Base-by-base conservation (phyloP, 73 alveolate genomes). In the Tetrahymena borealis region DNA sequence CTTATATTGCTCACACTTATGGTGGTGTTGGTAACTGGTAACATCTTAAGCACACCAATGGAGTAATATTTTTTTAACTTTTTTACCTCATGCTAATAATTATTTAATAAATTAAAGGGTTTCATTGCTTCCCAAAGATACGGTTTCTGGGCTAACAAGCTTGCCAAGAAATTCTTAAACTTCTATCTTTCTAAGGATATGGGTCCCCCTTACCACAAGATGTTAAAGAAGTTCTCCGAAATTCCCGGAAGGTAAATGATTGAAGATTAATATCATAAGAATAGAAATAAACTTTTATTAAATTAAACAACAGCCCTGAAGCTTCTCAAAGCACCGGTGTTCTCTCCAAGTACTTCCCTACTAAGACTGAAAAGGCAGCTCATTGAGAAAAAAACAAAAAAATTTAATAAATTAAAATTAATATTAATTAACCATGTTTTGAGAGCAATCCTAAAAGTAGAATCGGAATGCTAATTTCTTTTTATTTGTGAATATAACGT, bases 121-220 rank as follows among this genome's bases (percentile, higher is more conserved):
- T 16, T 90, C 33, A 20, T 32, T 85, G 28, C 60, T 60, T 90
- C 35, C 37, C 16, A 24, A 35, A 93, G 95, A 39, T 93, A 93
- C 79, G 78, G 91, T 90, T 40, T 37, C 39, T 93, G 95, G 95
- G 90, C 90, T 28, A 93, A 93, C 93, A 42, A 42, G 31, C 40
- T 93, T 79, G 91, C 90, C 43, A 93, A 93, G 91, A 90, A 91
- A 33, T 93, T 93, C 33, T 35, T 40, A 4, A 93, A 79, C 32
- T 39, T 93, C 40, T 93, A 93, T 39, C 35, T 38, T 24, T 93
- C 78, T 38, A 32, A 79, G 92, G 79, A 41, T 78, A 79, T 85
- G 79, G 95, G 95, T 78, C 95, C 95, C 38, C 95, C 95, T 32
- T 93, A 93, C 91, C 91, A 93, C 90, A 93, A 78, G 43, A 1